Percentiles rank a stretch among this genome's conserved stretches.
phyloP scores from a whole-genome alignment of 768 basidiomycete species.

The Cyathus striatus region DNA sequence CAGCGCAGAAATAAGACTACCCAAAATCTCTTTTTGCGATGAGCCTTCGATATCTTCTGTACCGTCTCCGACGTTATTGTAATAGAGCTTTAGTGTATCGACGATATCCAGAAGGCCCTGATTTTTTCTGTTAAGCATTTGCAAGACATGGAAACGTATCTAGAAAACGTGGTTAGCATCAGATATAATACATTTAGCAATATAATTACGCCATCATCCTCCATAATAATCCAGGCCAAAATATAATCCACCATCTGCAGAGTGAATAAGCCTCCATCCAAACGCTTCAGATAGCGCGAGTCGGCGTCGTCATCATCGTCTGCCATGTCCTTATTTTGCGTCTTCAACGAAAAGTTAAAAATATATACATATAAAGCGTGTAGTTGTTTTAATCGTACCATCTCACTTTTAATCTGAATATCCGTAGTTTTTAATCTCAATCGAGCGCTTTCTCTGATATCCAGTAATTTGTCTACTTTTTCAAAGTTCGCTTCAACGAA shows the following conservation, averaged over 20 bases:
- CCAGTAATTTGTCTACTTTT: constrained; percentile 90
- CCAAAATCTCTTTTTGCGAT: constrained; percentile 65
- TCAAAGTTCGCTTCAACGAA: constrained; percentile 93
- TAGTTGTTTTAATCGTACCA: no score
- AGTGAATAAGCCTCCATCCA: constrained; percentile 85
- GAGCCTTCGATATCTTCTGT: constrained; percentile 30
- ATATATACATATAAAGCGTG: no score
- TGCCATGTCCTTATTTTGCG: constrained; percentile 37
- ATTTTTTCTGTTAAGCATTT: constrained; percentile 73
- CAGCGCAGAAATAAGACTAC: constrained; percentile 62
- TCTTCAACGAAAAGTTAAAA: constrained; percentile 1
- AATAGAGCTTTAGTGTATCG: constrained; percentile 63
- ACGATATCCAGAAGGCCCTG: constrained; percentile 69
- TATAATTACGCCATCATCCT: constrained; percentile 88
- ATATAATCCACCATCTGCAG: constrained; percentile 93
- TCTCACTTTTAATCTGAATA: constrained; percentile 63
- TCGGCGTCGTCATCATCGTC: constrained; percentile 66
- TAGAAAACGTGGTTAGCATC: constrained; percentile 22
- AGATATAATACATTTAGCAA: constrained; percentile 1
- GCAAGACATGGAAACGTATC: constrained; percentile 72
- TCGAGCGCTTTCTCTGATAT: constrained; percentile 72
- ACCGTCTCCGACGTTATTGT: constrained; percentile 63
- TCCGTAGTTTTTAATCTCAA: constrained; percentile 57
- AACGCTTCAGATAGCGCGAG: constrained; percentile 75
- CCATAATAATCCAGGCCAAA: constrained; percentile 93